Evolutionary conservation across 2,329 filamentous ascomycete genomes (phyloP).

Genomic region (Apiospora pterosperma): DNA sequence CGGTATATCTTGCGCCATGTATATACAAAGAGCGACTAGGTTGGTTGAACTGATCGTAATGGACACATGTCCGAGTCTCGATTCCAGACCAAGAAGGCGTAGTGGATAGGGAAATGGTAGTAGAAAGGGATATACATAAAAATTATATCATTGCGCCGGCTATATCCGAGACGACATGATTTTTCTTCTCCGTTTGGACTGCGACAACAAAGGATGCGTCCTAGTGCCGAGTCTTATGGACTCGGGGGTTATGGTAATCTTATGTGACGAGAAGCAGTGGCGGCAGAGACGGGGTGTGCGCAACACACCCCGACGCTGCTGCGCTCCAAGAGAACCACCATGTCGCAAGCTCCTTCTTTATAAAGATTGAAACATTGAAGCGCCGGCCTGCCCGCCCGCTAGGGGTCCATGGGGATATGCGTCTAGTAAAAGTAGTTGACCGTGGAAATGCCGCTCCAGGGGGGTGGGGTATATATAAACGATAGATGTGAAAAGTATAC

Average conservation of each 20-base stretch:
- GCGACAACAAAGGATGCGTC: neutral
- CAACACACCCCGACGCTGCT: neutral
- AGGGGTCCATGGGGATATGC: neutral
- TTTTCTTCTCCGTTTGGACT: neutral
- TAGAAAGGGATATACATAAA: neutral
- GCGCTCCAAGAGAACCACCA: neutral
- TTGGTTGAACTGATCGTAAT: neutral
- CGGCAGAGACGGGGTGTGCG: neutral
- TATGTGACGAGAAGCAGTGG: neutral
- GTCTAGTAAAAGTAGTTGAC: neutral
- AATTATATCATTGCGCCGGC: slow-evolving; percentile 1
- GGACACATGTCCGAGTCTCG: neutral
- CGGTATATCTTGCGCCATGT: neutral
- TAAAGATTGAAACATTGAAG: neutral
- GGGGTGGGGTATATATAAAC: neutral
- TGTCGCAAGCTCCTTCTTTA: neutral
- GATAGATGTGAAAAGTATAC: neutral
- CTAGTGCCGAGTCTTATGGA: neutral
- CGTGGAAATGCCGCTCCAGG: neutral
- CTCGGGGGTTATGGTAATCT: neutral
- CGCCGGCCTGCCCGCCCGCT: neutral
- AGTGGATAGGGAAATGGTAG: neutral
- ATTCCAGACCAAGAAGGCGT: neutral
- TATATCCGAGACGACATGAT: neutral
- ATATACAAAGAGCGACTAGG: neutral